phyloP scores from a whole-genome alignment of 345 rosid genomes.

The Eucalyptus curtisii region DNA sequence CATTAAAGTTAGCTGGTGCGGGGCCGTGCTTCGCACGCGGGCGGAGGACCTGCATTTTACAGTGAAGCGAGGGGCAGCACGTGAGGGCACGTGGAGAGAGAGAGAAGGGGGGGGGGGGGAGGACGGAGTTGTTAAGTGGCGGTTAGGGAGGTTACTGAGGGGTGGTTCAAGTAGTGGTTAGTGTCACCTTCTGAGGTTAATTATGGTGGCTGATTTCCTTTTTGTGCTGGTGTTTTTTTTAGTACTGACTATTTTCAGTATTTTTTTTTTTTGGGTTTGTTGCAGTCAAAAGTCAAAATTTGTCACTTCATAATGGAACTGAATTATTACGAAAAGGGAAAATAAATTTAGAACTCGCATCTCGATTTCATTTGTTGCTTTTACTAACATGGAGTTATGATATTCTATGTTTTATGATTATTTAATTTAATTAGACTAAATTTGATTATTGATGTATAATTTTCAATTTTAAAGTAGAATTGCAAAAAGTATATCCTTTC shows the following conservation, averaged over 20 bases:
- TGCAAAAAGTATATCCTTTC: neutral
- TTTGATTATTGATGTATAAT: neutral
- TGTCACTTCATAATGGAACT: neutral
- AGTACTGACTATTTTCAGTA: neutral
- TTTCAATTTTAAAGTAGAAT: neutral
- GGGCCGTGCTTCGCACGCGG: neutral
- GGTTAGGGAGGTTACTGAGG: neutral
- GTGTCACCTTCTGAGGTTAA: neutral
- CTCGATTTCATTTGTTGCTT: neutral
- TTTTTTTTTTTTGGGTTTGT: neutral
- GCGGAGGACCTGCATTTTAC: neutral
- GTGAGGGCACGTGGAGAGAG: neutral
- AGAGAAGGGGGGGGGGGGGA: neutral
- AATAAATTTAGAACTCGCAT: neutral
- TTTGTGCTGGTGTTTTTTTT: neutral
- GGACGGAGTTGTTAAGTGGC: neutral
- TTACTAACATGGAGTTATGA: neutral
- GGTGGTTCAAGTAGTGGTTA: neutral
- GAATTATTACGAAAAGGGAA: neutral
- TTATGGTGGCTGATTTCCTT: neutral
- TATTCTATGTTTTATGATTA: neutral
- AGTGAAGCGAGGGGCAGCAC: neutral
- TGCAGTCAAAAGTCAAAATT: neutral
- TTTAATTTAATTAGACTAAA: neutral
- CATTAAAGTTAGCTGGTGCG: neutral